phyloP scores from a whole-genome alignment of 495 filamentous ascomycete species.

The Neurospora sp. region DNA sequence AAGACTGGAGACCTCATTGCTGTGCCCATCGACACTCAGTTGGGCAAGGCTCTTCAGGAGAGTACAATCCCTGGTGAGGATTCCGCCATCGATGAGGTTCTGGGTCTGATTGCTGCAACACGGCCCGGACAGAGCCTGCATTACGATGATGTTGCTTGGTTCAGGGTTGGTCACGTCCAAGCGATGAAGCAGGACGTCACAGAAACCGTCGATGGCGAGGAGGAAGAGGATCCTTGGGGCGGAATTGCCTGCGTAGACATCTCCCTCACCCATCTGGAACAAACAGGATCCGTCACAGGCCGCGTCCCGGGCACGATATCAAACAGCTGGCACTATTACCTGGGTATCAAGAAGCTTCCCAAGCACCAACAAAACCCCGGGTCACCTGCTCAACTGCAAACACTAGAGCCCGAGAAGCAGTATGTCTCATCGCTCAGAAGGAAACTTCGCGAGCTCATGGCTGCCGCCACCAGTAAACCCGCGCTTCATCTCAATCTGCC shows the following conservation, averaged over 20 bases:
- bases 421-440: slow-evolving; percentile 61
- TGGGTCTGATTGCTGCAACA: slow-evolving; percentile 31
- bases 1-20: slow-evolving; percentile 80
- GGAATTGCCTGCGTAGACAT: slow-evolving; percentile 76
- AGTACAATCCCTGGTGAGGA: slow-evolving; percentile 44
- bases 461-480: slow-evolving; percentile 77
- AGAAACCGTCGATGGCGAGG: slow-evolving; percentile 26
- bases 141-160: slow-evolving; percentile 73
- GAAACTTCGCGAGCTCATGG: slow-evolving; percentile 72
- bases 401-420: slow-evolving; percentile 28
- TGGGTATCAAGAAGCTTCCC: slow-evolving; percentile 55
- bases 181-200: slow-evolving; percentile 44
- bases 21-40: slow-evolving; percentile 71
- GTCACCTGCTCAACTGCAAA: slow-evolving; percentile 30
- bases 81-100: slow-evolving; percentile 55
- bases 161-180: slow-evolving; percentile 66
- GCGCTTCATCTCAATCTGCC: slow-evolving; percentile 80
- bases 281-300: slow-evolving; percentile 72
- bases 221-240: slow-evolving; percentile 64
- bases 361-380: slow-evolving; percentile 14
- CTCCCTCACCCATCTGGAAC: slow-evolving; percentile 72
- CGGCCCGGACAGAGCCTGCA: slow-evolving; percentile 22
- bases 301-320: slow-evolving; percentile 62
- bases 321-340: slow-evolving; percentile 79
- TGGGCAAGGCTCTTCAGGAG: slow-evolving; percentile 67